Base-by-base conservation (phyloP, 306 rosid genomes). In the Prinsepia uniflora region DNA sequence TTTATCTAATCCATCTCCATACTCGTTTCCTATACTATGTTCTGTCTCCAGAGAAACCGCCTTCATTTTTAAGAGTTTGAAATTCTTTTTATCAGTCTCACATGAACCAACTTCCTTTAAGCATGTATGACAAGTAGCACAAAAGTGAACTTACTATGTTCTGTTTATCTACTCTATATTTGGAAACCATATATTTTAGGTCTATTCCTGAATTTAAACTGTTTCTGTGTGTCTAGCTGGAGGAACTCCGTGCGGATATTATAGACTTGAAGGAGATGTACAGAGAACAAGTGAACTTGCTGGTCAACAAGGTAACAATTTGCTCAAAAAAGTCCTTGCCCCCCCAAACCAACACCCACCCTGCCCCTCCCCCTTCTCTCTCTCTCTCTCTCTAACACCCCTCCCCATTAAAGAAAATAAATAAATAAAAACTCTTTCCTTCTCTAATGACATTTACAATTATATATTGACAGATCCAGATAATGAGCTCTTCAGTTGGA, bases 251-350 rank as follows among this genome's bases (percentile, higher is more conserved):
- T 19, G 99, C 97, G 40, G 99, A 95, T 85, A 91, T 95, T 77
- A 75, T 95, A 20, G 99, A 95, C 81, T 84, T 95, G 87, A 95
- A 95, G 90, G 99, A 95, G 81, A 95, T 95, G 99, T 95, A 95
- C 86, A 87, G 97, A 75, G 99, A 95, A 80, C 99, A 95, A 89
- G 97, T 95, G 57, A 89, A 91, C 85, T 61, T 95, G 75, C 97
- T 95, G 62, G 99, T 95, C 79, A 95, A 95, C 65, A 83, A 90
- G 99, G 99, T 94, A 88, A 49, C 48, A 65, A 30, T 44, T 65
- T 39, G 1, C 52, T 36, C 20, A 53, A 8, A 62, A 13, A 46
- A 46, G 36, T 49, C 10, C 22, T 11, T 45, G 42, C 48, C 36
- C 9, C 4, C 36, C 54, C 41, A 39, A 1, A 24, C 30, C 30